Evolutionary conservation across 257 asterid genomes (phyloP).

Genomic region (Echium plantagineum): DNA sequence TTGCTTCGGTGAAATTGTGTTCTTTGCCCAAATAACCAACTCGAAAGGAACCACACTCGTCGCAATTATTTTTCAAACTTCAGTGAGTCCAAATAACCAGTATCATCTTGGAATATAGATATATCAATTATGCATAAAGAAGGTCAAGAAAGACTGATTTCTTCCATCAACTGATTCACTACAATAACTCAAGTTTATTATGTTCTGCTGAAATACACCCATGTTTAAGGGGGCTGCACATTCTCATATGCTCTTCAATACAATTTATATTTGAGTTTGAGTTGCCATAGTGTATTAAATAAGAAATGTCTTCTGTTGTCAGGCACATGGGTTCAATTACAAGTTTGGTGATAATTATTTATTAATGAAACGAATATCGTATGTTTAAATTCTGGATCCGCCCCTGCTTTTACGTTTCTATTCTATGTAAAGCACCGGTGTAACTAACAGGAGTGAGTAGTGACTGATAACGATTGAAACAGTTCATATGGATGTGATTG

Average conservation of each 20-base stretch:
- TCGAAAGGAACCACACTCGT: too few species aligned
- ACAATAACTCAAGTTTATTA: not conserved
- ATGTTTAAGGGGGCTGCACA: conserved; percentile 5
- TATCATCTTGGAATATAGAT: not conserved
- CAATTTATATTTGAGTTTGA: not conserved
- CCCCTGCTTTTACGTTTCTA: too few species aligned
- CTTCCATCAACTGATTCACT: not conserved
- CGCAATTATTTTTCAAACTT: too few species aligned
- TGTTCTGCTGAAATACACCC: not conserved
- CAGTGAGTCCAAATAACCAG: too few species aligned
- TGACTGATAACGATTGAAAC: too few species aligned
- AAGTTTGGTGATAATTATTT: too few species aligned
- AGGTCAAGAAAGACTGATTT: not conserved
- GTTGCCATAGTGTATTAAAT: conserved; percentile 5
- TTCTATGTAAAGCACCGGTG: conserved; percentile 13
- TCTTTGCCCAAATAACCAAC: too few species aligned
- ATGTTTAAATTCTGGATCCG: too few species aligned
- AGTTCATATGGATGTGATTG: too few species aligned
- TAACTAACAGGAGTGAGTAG: too few species aligned
- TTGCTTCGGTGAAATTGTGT: too few species aligned
- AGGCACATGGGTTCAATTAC: conserved; percentile 24
- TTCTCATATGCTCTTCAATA: not conserved
- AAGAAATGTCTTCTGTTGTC: conserved; percentile 12
- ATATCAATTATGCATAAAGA: not conserved
- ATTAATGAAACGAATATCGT: too few species aligned